A percentile compares a stretch with the other conserved stretches of the same genome.
phyloP scores from a whole-genome alignment of 2,329 filamentous ascomycete species.

The Leptographium radiaticola region DNA sequence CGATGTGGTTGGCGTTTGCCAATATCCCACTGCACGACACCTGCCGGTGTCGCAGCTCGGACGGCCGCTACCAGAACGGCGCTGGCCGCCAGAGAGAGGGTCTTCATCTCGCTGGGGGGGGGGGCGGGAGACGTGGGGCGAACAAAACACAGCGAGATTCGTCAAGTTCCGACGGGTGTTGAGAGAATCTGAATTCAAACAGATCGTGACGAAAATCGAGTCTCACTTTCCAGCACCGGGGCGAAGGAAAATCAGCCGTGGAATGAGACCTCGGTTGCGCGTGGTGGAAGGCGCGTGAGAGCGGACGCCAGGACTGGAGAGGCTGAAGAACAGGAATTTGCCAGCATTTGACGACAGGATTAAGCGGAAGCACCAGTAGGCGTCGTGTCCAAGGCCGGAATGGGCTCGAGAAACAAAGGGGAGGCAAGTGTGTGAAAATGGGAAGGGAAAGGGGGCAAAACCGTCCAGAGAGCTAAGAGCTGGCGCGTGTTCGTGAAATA shows the following conservation, averaged over 20 bases:
- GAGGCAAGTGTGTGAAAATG: background rate
- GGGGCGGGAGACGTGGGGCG: background rate
- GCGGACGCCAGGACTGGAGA: too few relatives aligned
- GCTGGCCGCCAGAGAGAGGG: slow-evolving; percentile 10
- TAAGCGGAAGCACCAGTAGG: background rate
- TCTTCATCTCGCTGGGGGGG: slow-evolving; percentile 13
- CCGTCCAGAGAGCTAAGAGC: too few relatives aligned
- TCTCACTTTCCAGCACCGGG: too few relatives aligned
- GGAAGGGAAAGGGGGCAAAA: background rate
- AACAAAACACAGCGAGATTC: background rate
- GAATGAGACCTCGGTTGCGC: too few relatives aligned
- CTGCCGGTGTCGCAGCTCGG: slow-evolving; percentile 10
- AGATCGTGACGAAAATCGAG: too few relatives aligned
- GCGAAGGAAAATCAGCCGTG: too few relatives aligned
- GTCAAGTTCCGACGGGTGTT: background rate
- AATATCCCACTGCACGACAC: slow-evolving; percentile 36
- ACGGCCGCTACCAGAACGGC: slow-evolving; percentile 13
- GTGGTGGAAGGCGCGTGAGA: too few relatives aligned
- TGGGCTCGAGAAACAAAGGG: background rate
- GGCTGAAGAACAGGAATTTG: background rate
- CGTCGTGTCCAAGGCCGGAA: too few relatives aligned
- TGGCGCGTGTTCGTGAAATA: background rate
- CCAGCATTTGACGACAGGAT: background rate
- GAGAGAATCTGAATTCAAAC: background rate
- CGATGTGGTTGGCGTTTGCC: slow-evolving; percentile 21